Conservation (phyloP, 768 basidiomycete genomes). For the Mycena galericulata region DNA sequence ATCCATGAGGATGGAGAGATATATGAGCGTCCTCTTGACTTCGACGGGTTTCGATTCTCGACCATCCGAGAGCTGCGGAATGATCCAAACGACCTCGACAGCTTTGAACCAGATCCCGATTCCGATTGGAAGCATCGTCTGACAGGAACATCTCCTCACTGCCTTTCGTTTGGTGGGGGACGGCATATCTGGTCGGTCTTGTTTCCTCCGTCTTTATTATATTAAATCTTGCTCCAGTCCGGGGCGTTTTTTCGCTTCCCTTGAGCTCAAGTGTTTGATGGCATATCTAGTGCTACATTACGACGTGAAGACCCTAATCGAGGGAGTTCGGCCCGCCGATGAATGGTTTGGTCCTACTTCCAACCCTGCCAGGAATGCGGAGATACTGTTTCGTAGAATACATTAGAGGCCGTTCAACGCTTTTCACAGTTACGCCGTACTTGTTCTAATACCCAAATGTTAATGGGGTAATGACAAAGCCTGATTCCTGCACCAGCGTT, state of each 20-base stretch:
- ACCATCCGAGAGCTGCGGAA: conserved; percentile 24
- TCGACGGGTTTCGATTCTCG: conserved; percentile 56
- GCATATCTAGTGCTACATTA: conserved; percentile 55
- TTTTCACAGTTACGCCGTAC: too few species aligned
- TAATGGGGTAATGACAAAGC: too few species aligned
- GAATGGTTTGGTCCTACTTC: conserved; percentile 10
- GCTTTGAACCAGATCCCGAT: conserved; percentile 37
- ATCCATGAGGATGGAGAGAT: conserved; percentile 50
- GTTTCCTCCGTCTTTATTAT: background rate
- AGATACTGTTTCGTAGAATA: background rate
- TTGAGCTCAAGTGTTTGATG: conserved; percentile 53
- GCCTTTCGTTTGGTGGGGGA: conserved; percentile 51
- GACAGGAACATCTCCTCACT: conserved; percentile 45
- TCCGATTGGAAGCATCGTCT: conserved; percentile 40
- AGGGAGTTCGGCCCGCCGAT: background rate
- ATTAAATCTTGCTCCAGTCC: conserved; percentile 42
- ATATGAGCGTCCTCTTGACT: conserved; percentile 52
- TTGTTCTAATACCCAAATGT: too few species aligned
- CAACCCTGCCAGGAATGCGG: background rate
- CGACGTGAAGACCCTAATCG: conserved; percentile 41
- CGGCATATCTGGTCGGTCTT: conserved; percentile 49
- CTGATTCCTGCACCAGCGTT: too few species aligned
- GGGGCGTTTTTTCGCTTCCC: conserved; percentile 56
- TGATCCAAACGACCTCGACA: conserved; percentile 25
- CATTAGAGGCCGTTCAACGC: background rate